These are phyloP conservation scores for Daldinia decipiens DNA, from an alignment of 495 filamentous ascomycete genomes.

Conservation along the genomic window DNA sequence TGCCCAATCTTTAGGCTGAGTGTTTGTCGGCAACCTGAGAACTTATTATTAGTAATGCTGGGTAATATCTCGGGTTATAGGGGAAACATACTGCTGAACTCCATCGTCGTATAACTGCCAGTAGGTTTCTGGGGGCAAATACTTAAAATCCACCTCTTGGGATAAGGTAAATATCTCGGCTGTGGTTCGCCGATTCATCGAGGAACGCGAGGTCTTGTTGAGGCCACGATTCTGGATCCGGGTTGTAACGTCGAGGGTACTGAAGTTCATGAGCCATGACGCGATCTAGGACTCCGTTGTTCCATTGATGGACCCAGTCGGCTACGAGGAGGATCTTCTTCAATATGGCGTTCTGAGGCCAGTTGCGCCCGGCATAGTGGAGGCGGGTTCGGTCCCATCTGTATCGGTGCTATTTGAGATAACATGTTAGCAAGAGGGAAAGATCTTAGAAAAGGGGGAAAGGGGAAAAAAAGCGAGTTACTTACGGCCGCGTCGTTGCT, in stretches of 20 bases:
- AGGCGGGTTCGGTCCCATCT: neutral
- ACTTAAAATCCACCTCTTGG: neutral
- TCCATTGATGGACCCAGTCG: neutral
- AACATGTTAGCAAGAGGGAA: neutral
- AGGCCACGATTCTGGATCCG: neutral
- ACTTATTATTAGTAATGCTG: neutral
- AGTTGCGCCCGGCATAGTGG: neutral
- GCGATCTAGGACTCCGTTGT: neutral
- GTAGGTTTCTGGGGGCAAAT: neutral
- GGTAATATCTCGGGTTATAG: neutral
- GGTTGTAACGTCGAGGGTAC: neutral
- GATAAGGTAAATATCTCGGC: neutral
- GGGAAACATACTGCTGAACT: neutral
- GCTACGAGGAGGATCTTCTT: neutral
- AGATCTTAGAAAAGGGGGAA: too few relatives aligned
- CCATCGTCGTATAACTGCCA: neutral
- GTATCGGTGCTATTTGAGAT: constrained; percentile 3
- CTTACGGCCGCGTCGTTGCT: neutral
- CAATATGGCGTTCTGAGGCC: neutral
- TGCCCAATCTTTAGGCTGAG: neutral
- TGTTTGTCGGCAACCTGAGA: neutral
- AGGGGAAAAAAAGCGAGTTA: neutral
- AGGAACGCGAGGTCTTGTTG: neutral
- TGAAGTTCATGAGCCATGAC: neutral
- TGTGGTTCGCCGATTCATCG: neutral